phyloP scores from a whole-genome alignment of 306 rosid species.

The Medicago lupulina region DNA sequence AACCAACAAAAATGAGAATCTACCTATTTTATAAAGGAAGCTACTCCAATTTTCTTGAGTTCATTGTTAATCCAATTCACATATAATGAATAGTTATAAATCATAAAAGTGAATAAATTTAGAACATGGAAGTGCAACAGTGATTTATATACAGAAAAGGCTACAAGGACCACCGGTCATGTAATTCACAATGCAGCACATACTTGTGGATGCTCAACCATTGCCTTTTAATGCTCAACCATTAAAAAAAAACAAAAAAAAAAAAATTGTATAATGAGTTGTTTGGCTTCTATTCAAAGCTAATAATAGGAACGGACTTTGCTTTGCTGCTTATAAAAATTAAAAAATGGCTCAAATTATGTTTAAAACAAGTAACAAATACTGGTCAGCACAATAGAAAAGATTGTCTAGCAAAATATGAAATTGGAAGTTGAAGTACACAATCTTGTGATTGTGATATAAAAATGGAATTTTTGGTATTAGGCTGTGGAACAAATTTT shows the following conservation, averaged over 20 bases:
- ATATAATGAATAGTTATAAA: too few species aligned
- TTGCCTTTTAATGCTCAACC: background rate
- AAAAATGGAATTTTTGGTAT: constrained; percentile 18
- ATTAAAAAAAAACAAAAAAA: background rate
- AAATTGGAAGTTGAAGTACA: constrained; percentile 1
- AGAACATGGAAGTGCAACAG: background rate
- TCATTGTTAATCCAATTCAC: too few species aligned
- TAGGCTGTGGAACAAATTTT: constrained; percentile 9
- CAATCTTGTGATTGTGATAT: background rate
- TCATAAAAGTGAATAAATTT: background rate
- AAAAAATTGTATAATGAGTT: background rate
- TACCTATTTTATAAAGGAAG: too few species aligned
- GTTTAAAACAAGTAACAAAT: constrained; percentile 18
- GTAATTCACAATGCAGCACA: background rate
- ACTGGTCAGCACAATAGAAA: background rate
- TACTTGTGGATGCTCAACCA: background rate
- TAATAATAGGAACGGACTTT: background rate
- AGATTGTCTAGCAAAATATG: background rate
- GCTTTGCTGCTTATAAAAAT: background rate
- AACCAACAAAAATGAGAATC: too few species aligned
- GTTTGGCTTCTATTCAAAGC: background rate
- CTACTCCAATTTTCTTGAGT: too few species aligned
- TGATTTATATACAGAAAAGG: background rate
- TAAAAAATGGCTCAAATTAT: background rate
- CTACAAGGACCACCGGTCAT: background rate